These are phyloP conservation scores for Closterium sp. DNA, from an alignment of 139 green algal genomes.

Conservation along the genomic window DNA sequence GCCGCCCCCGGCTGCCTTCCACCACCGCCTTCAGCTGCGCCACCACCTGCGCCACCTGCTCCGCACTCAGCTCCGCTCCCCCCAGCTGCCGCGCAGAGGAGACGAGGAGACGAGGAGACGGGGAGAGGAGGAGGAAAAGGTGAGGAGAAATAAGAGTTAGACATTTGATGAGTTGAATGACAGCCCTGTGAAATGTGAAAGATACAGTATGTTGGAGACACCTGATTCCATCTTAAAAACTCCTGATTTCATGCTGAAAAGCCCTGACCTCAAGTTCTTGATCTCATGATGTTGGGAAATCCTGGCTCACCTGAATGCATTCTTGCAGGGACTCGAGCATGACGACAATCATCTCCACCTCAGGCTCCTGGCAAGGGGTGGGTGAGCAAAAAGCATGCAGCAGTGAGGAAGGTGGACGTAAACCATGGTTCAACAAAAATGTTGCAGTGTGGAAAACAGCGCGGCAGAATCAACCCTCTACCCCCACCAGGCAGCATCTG, in stretches of 20 bases:
- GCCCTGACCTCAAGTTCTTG: too few relatives aligned
- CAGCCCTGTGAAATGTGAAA: too few relatives aligned
- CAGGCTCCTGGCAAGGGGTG: background rate
- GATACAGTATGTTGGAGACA: too few relatives aligned
- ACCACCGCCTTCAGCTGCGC: conserved; percentile 67
- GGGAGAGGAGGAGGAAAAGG: background rate
- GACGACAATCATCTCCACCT: background rate
- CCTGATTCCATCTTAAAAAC: too few relatives aligned
- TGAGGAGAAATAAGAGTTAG: too few relatives aligned
- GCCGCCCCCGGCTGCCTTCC: conserved; percentile 60
- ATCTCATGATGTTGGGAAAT: background rate
- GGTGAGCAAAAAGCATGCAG: background rate
- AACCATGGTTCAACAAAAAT: too few relatives aligned
- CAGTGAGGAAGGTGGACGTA: too few relatives aligned
- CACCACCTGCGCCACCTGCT: conserved; percentile 61
- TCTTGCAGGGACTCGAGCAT: conserved; percentile 30
- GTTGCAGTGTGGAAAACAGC: too few relatives aligned
- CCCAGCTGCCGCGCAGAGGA: conserved; percentile 21
- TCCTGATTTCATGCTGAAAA: too few relatives aligned
- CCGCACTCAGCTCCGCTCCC: conserved; percentile 27
- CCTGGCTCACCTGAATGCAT: background rate
- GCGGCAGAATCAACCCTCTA: too few relatives aligned
- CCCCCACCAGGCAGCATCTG: background rate
- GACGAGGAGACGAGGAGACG: conserved; percentile 9
- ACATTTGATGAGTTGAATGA: too few relatives aligned